Evolutionary conservation across 768 basidiomycete genomes (phyloP).

Genomic region (Austroboletus eburneus): DNA sequence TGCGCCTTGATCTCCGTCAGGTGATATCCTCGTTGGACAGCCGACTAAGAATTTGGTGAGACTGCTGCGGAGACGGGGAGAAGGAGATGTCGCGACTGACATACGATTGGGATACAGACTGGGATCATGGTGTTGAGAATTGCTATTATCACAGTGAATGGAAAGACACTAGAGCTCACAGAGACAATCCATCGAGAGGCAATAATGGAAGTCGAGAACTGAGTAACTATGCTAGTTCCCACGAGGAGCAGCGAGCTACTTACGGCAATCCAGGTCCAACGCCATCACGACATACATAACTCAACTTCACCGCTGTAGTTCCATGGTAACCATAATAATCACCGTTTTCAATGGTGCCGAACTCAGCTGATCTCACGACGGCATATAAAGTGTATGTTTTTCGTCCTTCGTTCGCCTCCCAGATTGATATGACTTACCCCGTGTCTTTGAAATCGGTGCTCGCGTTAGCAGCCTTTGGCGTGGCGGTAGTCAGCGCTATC

Average conservation of each 20-base stretch:
- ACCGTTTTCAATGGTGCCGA: too few relatives aligned
- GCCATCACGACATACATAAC: too few relatives aligned
- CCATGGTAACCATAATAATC: not conserved
- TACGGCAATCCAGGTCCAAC: too few relatives aligned
- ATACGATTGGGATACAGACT: conserved; percentile 53
- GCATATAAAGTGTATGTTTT: not conserved
- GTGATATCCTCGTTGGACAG: conserved; percentile 55
- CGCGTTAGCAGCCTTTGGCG: not conserved
- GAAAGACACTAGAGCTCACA: conserved; percentile 3
- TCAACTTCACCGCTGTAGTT: too few relatives aligned
- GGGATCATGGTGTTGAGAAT: conserved; percentile 4
- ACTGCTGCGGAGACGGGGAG: conserved; percentile 7
- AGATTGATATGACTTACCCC: not conserved
- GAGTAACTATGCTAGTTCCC: not conserved
- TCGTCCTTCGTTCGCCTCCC: not conserved
- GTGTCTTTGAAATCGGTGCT: not conserved
- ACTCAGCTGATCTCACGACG: not conserved
- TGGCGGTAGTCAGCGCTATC: not conserved
- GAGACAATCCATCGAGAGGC: conserved; percentile 4
- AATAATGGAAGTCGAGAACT: not conserved
- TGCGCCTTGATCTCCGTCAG: conserved; percentile 47
- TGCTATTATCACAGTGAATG: too few relatives aligned
- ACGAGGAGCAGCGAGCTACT: too few relatives aligned
- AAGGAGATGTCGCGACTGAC: conserved; percentile 31
- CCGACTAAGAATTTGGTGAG: conserved; percentile 46